Conservation (phyloP, 129 eudicot genomes). For the Flaveria sonorensis region DNA sequence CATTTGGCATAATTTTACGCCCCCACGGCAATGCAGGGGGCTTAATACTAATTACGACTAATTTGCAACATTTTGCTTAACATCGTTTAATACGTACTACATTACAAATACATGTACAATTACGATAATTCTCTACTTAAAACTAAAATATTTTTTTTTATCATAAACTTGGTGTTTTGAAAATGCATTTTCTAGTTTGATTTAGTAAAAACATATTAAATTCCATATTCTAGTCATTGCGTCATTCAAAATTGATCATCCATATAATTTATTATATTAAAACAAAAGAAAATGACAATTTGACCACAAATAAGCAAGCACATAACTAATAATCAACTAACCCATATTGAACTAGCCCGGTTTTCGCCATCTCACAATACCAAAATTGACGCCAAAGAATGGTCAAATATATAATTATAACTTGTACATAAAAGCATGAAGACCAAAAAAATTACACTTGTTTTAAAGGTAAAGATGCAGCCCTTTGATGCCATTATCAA, state of each 20-base stretch:
- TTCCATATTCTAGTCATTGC: too few relatives aligned
- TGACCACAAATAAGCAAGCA: background rate
- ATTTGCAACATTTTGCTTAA: too few relatives aligned
- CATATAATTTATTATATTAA: too few relatives aligned
- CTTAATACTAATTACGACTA: too few relatives aligned
- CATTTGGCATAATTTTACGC: too few relatives aligned
- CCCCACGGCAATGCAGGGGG: too few relatives aligned
- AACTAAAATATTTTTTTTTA: too few relatives aligned
- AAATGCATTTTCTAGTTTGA: background rate
- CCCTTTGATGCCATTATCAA: slow-evolving; percentile 21
- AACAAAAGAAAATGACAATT: background rate
- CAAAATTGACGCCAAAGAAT: slow-evolving; percentile 25
- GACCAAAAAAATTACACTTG: background rate
- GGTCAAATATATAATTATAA: background rate
- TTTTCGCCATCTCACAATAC: slow-evolving; percentile 20
- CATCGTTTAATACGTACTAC: too few relatives aligned
- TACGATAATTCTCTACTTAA: too few relatives aligned
- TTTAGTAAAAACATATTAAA: background rate
- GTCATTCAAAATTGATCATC: too few relatives aligned
- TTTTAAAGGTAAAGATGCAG: background rate
- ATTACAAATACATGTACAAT: too few relatives aligned
- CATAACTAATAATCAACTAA: background rate
- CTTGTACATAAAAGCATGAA: background rate
- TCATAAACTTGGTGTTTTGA: background rate
- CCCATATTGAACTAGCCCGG: background rate